These are phyloP conservation scores for Agroathelia rolfsii DNA, from an alignment of 1,284 basidiomycete species.

Conservation along the genomic window DNA sequence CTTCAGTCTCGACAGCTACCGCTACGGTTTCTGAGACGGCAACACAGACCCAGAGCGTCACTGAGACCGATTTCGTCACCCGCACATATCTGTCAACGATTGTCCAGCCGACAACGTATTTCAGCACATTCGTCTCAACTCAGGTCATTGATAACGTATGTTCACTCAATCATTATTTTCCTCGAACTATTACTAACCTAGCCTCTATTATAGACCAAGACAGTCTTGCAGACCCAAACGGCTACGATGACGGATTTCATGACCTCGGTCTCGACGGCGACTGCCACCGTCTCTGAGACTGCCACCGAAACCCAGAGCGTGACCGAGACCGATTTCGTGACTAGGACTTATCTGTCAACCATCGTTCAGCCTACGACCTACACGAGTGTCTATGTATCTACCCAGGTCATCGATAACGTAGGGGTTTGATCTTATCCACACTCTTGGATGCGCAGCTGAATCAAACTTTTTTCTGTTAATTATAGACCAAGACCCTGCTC, in stretches of 20 bases:
- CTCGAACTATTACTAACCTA: background rate
- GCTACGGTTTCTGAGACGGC: conserved; percentile 22
- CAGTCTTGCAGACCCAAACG: conserved; percentile 40
- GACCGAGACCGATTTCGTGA: conserved; percentile 34
- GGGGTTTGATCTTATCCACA: conserved; percentile 12
- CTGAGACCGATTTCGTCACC: conserved; percentile 34
- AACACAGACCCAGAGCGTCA: conserved; percentile 35
- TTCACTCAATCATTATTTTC: conserved; percentile 5
- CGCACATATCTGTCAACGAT: conserved; percentile 31
- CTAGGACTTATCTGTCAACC: conserved; percentile 33
- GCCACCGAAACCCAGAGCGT: conserved; percentile 30
- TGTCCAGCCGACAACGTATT: conserved; percentile 34
- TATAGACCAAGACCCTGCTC: conserved; percentile 40
- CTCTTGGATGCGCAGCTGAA: background rate
- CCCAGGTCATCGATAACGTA: conserved; percentile 51
- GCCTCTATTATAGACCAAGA: conserved; percentile 29
- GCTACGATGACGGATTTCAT: conserved; percentile 35
- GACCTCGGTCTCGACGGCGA: conserved; percentile 33
- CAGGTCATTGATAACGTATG: conserved; percentile 33
- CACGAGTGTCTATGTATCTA: conserved; percentile 41
- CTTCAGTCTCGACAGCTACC: conserved; percentile 28
- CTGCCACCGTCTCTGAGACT: conserved; percentile 17
- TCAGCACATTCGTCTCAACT: conserved; percentile 32
- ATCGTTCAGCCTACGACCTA: conserved; percentile 46
- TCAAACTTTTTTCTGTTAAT: background rate